Conservation (phyloP, 1,284 basidiomycete species). For the Porphyrellus sp. region DNA sequence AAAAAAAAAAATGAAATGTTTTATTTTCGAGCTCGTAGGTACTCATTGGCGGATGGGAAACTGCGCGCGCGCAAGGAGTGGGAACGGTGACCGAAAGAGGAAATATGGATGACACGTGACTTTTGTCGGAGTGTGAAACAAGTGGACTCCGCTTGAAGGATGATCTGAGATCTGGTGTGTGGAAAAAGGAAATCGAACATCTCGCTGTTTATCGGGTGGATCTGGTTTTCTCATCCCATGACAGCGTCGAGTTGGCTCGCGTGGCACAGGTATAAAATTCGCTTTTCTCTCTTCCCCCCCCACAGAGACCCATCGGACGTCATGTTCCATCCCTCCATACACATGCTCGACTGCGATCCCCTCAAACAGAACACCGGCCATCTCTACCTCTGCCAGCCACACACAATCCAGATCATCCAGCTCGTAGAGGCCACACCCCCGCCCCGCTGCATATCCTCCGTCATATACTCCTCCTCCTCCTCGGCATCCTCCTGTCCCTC, state of each 20-base stretch:
- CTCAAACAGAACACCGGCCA: constrained; percentile 39
- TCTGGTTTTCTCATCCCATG: neutral
- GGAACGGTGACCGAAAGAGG: constrained; percentile 24
- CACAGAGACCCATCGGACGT: neutral
- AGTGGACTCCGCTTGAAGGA: neutral
- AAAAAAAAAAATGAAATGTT: neutral
- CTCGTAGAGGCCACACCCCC: constrained; percentile 67
- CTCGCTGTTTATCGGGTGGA: constrained; percentile 19
- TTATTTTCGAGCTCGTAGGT: too few species aligned
- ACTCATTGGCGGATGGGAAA: constrained; percentile 24
- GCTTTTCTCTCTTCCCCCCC: neutral
- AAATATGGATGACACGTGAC: constrained; percentile 25
- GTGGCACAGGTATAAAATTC: constrained; percentile 27
- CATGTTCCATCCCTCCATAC: constrained; percentile 32
- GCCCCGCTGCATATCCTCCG: constrained; percentile 42
- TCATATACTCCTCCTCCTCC: constrained; percentile 42
- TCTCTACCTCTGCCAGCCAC: constrained; percentile 51
- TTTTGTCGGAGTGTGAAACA: constrained; percentile 6
- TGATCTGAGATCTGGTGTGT: neutral
- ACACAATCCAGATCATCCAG: constrained; percentile 64
- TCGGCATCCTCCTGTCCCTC: constrained; percentile 38
- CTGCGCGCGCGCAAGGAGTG: constrained; percentile 5
- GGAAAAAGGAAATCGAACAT: constrained; percentile 12
- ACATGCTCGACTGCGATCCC: constrained; percentile 34
- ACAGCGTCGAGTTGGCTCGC: constrained; percentile 24